Conservation (phyloP, 176 grass and related monocot species). For the Carex kokanica region DNA sequence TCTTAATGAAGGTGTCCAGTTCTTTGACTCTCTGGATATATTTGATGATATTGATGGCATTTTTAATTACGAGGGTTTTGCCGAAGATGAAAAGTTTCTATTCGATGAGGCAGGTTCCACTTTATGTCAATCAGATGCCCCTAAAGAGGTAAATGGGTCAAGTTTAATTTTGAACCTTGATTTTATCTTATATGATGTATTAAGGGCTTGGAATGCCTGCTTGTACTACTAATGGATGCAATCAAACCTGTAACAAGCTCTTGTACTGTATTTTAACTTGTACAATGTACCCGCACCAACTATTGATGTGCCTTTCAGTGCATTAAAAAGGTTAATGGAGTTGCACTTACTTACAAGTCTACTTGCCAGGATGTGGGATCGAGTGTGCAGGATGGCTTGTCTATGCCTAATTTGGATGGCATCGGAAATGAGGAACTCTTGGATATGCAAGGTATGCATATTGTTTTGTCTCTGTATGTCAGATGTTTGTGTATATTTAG, state of each 20-base stretch:
- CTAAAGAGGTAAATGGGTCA: not conserved
- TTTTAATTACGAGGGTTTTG: conserved; percentile 5
- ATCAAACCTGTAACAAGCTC: not conserved
- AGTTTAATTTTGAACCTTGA: not conserved
- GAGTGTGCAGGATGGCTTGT: not conserved
- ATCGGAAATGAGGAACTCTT: conserved; percentile 8
- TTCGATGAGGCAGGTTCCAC: not conserved
- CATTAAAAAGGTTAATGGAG: not conserved
- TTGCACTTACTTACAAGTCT: conserved; percentile 1
- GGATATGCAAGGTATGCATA: conserved; percentile 15
- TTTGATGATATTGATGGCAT: not conserved
- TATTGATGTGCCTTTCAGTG: not conserved
- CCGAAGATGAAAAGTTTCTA: not conserved
- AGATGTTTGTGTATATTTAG: not conserved
- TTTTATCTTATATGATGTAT: not conserved
- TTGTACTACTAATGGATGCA: not conserved
- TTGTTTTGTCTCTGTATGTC: not conserved
- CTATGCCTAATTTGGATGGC: not conserved
- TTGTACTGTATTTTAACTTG: no score
- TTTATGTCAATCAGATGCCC: not conserved
- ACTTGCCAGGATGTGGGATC: not conserved
- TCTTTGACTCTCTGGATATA: conserved; percentile 16
- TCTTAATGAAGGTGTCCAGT: not conserved
- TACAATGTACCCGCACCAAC: not conserved
- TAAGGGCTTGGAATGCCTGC: not conserved